Evolutionary conservation across 2,329 filamentous ascomycete genomes (phyloP).

Genomic region (Boeremia exigua): DNA sequence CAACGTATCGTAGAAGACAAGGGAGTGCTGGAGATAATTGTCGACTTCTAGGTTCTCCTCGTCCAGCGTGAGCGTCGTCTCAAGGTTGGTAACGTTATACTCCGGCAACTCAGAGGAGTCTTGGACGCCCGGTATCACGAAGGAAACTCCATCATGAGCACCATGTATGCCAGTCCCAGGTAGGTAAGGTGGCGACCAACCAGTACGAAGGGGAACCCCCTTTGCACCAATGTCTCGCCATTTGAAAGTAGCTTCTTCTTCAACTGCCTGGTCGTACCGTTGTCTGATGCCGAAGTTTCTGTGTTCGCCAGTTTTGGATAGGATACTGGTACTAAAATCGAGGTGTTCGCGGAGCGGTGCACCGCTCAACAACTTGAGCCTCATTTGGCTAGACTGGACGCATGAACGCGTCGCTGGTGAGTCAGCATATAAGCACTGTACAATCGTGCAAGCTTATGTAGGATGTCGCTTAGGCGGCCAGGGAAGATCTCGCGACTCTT

Average conservation of each 20-base stretch:
- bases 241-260: constrained; percentile 23
- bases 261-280: neutral
- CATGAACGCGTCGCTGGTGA: neutral
- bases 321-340: constrained; percentile 59
- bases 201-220: constrained; percentile 30
- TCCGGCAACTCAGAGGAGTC: constrained; percentile 14
- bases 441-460: neutral
- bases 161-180: constrained; percentile 15
- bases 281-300: constrained; percentile 40
- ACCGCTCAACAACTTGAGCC: constrained; percentile 62
- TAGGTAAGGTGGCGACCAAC: constrained; percentile 43
- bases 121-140: constrained; percentile 24
- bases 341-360: constrained; percentile 64
- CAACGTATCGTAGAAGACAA: constrained; percentile 71
- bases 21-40: constrained; percentile 77
- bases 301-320: constrained; percentile 60
- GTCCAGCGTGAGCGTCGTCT: constrained; percentile 31
- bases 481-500: neutral
- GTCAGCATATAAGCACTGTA: neutral
- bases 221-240: constrained; percentile 37
- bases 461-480: neutral
- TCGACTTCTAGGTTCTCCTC: constrained; percentile 24
- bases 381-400: constrained; percentile 34
- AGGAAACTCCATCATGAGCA: constrained; percentile 18
- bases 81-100: constrained; percentile 31